Evolutionary conservation across 306 rosid species (phyloP).

Genomic region (Cucurbita pepo): DNA sequence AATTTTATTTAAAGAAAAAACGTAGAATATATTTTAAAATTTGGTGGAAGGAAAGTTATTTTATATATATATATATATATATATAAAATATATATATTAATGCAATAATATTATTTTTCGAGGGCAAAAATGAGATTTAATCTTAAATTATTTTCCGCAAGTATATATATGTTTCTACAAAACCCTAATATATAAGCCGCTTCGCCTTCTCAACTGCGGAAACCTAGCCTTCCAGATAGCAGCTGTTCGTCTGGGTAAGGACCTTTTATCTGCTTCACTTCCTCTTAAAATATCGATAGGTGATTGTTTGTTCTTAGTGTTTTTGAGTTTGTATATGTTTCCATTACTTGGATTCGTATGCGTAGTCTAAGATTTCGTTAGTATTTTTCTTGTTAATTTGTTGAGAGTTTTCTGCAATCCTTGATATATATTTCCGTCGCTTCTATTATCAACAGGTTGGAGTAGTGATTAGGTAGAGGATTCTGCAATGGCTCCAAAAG

Average conservation of each 20-base stretch:
- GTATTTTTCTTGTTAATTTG: neutral
- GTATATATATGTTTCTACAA: neutral
- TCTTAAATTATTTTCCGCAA: neutral
- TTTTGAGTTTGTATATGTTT: neutral
- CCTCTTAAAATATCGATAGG: neutral
- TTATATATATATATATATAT: no score
- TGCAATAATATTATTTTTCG: no score
- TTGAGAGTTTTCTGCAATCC: neutral
- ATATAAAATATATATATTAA: no score
- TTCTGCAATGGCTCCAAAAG: slow-evolving; percentile 8
- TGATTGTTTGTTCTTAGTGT: neutral
- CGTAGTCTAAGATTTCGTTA: neutral
- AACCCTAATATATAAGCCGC: neutral
- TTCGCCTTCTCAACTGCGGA: neutral
- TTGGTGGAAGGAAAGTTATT: no score
- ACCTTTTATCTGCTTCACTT: neutral
- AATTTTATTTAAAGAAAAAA: no score
- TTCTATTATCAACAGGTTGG: neutral
- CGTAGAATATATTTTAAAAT: no score
- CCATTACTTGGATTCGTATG: neutral
- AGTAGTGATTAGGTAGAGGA: neutral
- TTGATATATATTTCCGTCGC: neutral
- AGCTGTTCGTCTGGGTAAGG: neutral
- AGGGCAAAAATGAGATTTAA: neutral
- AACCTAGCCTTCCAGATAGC: slow-evolving; percentile 2